Conservation (phyloP, 306 rosid genomes). For the Inga laurina region DNA sequence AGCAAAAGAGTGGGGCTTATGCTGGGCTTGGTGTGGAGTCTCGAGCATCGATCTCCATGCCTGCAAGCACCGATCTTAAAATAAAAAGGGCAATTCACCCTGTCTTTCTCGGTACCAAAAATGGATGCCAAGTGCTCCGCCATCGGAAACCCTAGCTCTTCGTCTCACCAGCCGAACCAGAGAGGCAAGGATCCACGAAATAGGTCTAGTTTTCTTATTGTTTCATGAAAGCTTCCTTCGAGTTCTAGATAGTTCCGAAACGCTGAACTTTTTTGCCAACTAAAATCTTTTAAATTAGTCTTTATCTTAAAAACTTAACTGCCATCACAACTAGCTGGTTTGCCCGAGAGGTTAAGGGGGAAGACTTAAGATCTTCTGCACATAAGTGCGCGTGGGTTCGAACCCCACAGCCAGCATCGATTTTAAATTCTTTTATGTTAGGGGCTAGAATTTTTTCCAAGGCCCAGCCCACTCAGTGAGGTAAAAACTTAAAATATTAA, state of each 20-base stretch:
- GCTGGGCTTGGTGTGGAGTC: constrained; percentile 35
- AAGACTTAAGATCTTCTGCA: constrained; percentile 75
- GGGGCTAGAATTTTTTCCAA: background rate
- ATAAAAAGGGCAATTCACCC: constrained; percentile 38
- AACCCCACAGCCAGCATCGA: constrained; percentile 66
- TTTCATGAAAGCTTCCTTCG: background rate
- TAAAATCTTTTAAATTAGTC: rapidly evolving
- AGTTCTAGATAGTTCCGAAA: background rate
- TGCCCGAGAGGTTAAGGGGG: constrained; percentile 78
- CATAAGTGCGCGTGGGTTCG: constrained; percentile 78
- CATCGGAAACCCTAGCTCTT: constrained; percentile 14
- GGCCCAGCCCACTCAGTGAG: background rate
- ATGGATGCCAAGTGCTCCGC: constrained; percentile 40
- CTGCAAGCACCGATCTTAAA: constrained; percentile 40
- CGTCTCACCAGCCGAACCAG: background rate
- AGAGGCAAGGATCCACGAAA: background rate
- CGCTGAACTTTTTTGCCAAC: too few relatives aligned
- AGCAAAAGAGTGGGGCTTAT: constrained; percentile 31
- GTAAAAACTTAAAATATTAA: too few relatives aligned
- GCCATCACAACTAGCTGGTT: background rate
- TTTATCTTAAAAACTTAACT: rapidly evolving
- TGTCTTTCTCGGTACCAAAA: constrained; percentile 37
- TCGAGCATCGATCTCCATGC: constrained; percentile 33
- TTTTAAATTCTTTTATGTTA: too few relatives aligned
- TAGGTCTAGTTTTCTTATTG: background rate